These are phyloP conservation scores for Candolleomyces aberdarensis DNA, from an alignment of 768 basidiomycete genomes.

Conservation along the genomic window DNA sequence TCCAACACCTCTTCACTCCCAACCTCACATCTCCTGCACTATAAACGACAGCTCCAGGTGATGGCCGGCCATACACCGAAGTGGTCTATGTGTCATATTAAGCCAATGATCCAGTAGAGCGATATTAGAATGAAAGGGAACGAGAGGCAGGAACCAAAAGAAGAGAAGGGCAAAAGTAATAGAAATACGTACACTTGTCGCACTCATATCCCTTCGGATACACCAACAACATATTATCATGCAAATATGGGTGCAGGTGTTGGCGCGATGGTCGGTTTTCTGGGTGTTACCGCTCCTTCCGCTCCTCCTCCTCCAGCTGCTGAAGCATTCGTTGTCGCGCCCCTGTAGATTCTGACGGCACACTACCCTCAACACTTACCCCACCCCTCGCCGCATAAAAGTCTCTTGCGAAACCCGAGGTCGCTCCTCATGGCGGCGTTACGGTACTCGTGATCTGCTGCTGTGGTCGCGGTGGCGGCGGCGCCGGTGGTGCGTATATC, in stretches of 20 bases:
- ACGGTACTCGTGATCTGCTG: background rate
- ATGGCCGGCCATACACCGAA: too few relatives aligned
- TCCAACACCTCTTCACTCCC: too few relatives aligned
- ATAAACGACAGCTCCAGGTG: too few relatives aligned
- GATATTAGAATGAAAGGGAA: constrained; percentile 44
- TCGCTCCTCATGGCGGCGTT: constrained; percentile 5
- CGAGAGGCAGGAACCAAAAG: too few relatives aligned
- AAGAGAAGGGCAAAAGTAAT: background rate
- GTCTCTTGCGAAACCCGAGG: constrained; percentile 58
- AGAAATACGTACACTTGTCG: constrained; percentile 53
- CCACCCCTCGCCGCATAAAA: constrained; percentile 49
- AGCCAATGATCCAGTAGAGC: too few relatives aligned
- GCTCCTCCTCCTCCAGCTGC: constrained; percentile 7
- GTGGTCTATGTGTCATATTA: too few relatives aligned
- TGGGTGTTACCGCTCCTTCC: too few relatives aligned
- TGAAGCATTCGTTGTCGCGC: background rate
- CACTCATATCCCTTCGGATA: constrained; percentile 67
- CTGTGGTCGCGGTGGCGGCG: background rate
- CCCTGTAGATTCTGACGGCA: background rate
- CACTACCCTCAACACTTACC: constrained; percentile 9
- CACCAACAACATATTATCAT: constrained; percentile 58
- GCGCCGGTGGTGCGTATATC: background rate
- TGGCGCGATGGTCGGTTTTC: constrained; percentile 57
- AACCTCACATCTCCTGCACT: too few relatives aligned
- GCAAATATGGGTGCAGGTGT: constrained; percentile 64